These are phyloP conservation scores for Vitis rupestris DNA, from an alignment of 164 flowering plant genomes.

Conservation along the genomic window DNA sequence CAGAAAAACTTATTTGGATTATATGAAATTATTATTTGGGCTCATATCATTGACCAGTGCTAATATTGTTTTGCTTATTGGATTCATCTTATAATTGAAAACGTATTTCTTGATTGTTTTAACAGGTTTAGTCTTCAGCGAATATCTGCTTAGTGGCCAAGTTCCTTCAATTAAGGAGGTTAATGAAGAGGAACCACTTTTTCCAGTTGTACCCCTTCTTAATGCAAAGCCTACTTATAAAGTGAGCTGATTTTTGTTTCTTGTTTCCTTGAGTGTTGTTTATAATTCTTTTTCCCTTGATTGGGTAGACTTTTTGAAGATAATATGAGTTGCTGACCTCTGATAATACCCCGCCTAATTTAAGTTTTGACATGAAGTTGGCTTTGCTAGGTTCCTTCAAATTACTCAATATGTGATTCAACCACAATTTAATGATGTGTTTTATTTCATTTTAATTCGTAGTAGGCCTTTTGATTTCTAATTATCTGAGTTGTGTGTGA, in stretches of 20 bases:
- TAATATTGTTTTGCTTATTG: too few relatives aligned
- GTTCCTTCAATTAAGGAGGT: constrained; percentile 88
- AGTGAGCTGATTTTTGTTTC: constrained; percentile 38
- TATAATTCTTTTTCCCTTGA: background rate
- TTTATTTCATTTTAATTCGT: background rate
- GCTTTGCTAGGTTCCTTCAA: too few relatives aligned
- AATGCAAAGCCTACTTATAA: constrained; percentile 29
- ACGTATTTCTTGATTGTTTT: background rate
- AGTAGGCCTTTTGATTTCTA: too few relatives aligned
- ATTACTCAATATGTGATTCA: too few relatives aligned
- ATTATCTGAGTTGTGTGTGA: background rate
- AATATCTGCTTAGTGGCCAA: constrained; percentile 89
- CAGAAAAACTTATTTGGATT: too few relatives aligned
- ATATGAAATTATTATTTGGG: too few relatives aligned
- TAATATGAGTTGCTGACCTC: too few relatives aligned
- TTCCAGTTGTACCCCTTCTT: constrained; percentile 56
- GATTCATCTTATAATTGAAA: background rate
- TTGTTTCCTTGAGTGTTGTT: background rate
- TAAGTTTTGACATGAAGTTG: too few relatives aligned
- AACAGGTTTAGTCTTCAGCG: constrained; percentile 90
- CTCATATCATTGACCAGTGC: too few relatives aligned
- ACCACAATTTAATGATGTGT: background rate
- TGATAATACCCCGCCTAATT: too few relatives aligned
- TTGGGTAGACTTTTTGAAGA: background rate
- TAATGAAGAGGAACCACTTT: constrained; percentile 90